Evolutionary conservation across 2,329 filamentous ascomycete species (phyloP), one percentile per base, ranked within the genome.

Genomic region (Fusarium sp.): DNA sequence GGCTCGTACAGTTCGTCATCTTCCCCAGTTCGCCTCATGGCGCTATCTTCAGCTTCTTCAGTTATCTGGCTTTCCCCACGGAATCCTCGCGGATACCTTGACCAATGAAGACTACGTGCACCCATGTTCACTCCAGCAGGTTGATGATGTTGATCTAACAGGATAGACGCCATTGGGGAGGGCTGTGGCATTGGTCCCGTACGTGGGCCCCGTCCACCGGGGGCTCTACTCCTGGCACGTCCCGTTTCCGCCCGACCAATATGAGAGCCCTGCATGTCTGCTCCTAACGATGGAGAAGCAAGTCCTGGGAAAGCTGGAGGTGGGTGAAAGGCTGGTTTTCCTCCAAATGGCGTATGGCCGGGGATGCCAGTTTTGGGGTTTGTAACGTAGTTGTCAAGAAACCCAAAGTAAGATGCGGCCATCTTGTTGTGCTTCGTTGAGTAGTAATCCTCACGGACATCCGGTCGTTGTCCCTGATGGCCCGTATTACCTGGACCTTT

Each of bases 351-450:
- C 40, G 91, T 83, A 60, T 90, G 87, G 25, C 90, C 89, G 11
- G 89, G 88, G 25, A 91, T 88, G 4, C 90, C 91, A 11, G 89
- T 90, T 80, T 91, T 92, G 7, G 91, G 90, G 76, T 94, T 94
- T 54, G 91, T 89, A 19, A 92, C 90, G 78, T 99, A 99, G 75
- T 97, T 95, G 79, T 98, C 95, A 67, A 98, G 86, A 81, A 99
- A 99, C 5, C 95, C 95, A 78, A 96, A 95, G 80, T 98, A 96
- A 0, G 96, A 98, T 21, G 95, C 94, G n/a, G 96, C 92, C 94
- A 99, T 97, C 84, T 99, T 99, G 71, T 95, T 94, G 78, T 99
- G 95, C 79, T 98, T 98, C 15, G 95, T 94, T 28, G 94, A 91
- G 79, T 96, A 98, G 81, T 98, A 98, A 76, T 98, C 95, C 67